Evolutionary conservation across 768 basidiomycete species (phyloP).

Genomic region (Leccinum subtestaceum): DNA sequence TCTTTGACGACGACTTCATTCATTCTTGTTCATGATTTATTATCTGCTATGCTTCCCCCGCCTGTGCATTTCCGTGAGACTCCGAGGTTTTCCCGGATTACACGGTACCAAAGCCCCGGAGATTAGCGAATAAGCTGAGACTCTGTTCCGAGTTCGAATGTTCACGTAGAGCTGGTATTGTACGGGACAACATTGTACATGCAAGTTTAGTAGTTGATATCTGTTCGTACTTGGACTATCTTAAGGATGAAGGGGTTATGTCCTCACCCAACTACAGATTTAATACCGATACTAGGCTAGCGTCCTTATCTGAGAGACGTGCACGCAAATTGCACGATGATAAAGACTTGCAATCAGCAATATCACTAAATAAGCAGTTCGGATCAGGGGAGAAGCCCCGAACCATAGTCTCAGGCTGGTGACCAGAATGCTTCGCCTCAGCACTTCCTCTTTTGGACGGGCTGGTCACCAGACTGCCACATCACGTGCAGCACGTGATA

Average conservation of each 20-base stretch:
- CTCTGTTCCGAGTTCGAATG: neutral
- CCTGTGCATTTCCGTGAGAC: conserved; percentile 1
- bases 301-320: too few species aligned
- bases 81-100: neutral
- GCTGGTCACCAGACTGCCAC: too few species aligned
- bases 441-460: too few species aligned
- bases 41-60: conserved; percentile 3
- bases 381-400: too few species aligned
- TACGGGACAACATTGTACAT: neutral
- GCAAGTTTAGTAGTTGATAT: neutral
- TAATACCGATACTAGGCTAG: too few species aligned
- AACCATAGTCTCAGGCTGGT: too few species aligned
- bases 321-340: too few species aligned
- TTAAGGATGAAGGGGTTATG: too few species aligned
- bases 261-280: too few species aligned
- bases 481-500: neutral
- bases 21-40: conserved; percentile 20
- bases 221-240: neutral
- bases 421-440: too few species aligned
- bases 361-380: too few species aligned
- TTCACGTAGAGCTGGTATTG: neutral
- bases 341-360: too few species aligned
- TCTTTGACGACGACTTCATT: neutral
- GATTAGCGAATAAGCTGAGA: neutral
- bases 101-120: neutral